These are phyloP conservation scores for Pestalotiopsis sp. DNA, from an alignment of 2,329 filamentous ascomycete genomes.

Conservation along the genomic window DNA sequence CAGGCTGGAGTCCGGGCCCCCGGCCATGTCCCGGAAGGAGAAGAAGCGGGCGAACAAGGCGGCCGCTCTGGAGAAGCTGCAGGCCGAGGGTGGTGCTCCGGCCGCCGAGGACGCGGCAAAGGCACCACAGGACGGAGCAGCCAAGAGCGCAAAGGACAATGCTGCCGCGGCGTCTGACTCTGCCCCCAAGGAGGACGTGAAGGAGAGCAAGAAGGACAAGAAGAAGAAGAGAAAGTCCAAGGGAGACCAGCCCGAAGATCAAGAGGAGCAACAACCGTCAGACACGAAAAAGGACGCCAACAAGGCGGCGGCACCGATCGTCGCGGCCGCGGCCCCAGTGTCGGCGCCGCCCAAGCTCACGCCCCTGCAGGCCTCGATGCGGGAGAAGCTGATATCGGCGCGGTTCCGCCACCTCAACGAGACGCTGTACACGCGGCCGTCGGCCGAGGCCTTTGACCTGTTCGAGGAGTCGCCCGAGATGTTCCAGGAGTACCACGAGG, in stretches of 20 bases:
- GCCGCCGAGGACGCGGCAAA: background rate
- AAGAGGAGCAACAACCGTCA: slow-evolving; percentile 13
- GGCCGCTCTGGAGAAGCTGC: slow-evolving; percentile 13
- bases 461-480: slow-evolving; percentile 88
- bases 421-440: slow-evolving; percentile 91
- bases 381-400: slow-evolving; percentile 89
- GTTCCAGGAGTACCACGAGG: slow-evolving; percentile 94
- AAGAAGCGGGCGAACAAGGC: slow-evolving; percentile 29
- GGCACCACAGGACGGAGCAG: slow-evolving; percentile 18
- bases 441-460: slow-evolving; percentile 76
- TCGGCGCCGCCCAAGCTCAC: slow-evolving; percentile 68
- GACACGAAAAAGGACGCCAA: slow-evolving; percentile 10
- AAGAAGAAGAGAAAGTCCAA: slow-evolving; percentile 35
- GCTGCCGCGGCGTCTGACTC: slow-evolving; percentile 17
- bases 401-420: slow-evolving; percentile 98
- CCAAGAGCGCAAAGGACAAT: slow-evolving; percentile 9
- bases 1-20: slow-evolving; percentile 18
- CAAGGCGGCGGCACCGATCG: slow-evolving; percentile 22
- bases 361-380: slow-evolving; percentile 91
- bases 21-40: background rate
- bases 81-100: background rate
- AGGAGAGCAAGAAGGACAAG: slow-evolving; percentile 24
- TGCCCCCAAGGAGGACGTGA: slow-evolving; percentile 13
- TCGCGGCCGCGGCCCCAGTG: slow-evolving; percentile 40
- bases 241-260: slow-evolving; percentile 18